phyloP scores from a whole-genome alignment of 1,139 yeast genomes.

The Sugiyamaella neomexicana region DNA sequence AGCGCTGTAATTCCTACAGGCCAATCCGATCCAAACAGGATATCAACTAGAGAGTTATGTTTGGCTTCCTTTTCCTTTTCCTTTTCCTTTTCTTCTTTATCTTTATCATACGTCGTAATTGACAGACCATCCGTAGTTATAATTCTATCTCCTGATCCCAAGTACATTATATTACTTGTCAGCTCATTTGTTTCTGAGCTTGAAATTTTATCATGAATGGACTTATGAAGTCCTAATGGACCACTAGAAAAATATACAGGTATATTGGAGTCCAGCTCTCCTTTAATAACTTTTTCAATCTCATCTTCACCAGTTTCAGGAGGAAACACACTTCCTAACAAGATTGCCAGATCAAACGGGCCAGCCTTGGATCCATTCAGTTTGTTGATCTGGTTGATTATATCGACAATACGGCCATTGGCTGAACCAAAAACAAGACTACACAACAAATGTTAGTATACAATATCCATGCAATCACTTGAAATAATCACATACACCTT shows the following conservation, averaged over 20 bases:
- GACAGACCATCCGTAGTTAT: constrained; percentile 14
- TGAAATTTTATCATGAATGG: not conserved
- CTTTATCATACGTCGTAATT: constrained; percentile 2
- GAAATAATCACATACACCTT: constrained; percentile 1
- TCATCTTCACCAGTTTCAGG: constrained; percentile 11
- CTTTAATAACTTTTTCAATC: constrained; percentile 3
- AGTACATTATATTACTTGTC: constrained; percentile 12
- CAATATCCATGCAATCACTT: not conserved
- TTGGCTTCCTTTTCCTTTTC: not conserved
- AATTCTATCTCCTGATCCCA: constrained; percentile 5
- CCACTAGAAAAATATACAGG: constrained; percentile 22
- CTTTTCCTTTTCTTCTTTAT: not conserved
- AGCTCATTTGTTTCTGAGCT: constrained; percentile 4
- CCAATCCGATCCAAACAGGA: constrained; percentile 26
- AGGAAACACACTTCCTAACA: constrained; percentile 26
- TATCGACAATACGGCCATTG: constrained; percentile 18
- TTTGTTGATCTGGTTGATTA: constrained; percentile 26
- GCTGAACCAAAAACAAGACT: constrained; percentile 33
- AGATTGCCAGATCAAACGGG: constrained; percentile 30
- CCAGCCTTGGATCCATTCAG: constrained; percentile 30
- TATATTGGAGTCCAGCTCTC: constrained; percentile 17
- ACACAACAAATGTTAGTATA: not conserved
- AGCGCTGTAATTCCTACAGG: constrained; percentile 24
- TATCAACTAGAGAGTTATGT: constrained; percentile 20
- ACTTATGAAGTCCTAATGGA: constrained; percentile 5